Conservation (phyloP, 2,329 filamentous ascomycete genomes). For the Sporothrix brunneoviolacea region DNA sequence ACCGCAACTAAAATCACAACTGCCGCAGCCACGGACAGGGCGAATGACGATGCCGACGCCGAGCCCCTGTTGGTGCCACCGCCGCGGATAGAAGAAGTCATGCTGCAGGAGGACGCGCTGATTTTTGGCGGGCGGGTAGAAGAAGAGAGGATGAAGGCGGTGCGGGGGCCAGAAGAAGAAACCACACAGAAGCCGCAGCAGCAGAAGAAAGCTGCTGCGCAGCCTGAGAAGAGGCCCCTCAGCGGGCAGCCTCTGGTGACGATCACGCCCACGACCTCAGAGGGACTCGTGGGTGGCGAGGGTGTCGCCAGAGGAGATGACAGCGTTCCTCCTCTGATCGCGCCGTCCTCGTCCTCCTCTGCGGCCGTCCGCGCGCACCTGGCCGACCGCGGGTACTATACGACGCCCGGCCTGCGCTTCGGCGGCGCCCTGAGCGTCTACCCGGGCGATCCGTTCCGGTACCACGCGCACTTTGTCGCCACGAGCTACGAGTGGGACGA, state of each 20-base stretch:
- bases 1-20: no score
- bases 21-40: neutral
- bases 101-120: conserved; percentile 1
- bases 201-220: neutral
- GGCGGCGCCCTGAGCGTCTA: conserved; percentile 93
- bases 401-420: conserved; percentile 88
- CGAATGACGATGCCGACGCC: conserved; percentile 2
- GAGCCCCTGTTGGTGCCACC: neutral
- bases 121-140: conserved; percentile 1
- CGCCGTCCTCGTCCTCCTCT: conserved; percentile 5
- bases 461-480: conserved; percentile 90
- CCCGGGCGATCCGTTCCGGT: conserved; percentile 87
- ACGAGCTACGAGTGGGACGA: conserved; percentile 84
- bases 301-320: neutral
- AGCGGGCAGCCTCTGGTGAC: conserved; percentile 14
- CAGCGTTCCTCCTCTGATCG: neutral
- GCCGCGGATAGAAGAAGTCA: neutral
- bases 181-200: neutral
- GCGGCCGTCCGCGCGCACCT: conserved; percentile 68
- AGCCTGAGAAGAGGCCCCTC: neutral
- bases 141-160: neutral
- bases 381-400: conserved; percentile 72
- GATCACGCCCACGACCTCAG: conserved; percentile 36
- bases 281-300: conserved; percentile 22
- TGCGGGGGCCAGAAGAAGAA: neutral